Evolutionary conservation across 2,329 filamentous ascomycete species (phyloP).

Genomic region (Clarireedia homoeocarpa): DNA sequence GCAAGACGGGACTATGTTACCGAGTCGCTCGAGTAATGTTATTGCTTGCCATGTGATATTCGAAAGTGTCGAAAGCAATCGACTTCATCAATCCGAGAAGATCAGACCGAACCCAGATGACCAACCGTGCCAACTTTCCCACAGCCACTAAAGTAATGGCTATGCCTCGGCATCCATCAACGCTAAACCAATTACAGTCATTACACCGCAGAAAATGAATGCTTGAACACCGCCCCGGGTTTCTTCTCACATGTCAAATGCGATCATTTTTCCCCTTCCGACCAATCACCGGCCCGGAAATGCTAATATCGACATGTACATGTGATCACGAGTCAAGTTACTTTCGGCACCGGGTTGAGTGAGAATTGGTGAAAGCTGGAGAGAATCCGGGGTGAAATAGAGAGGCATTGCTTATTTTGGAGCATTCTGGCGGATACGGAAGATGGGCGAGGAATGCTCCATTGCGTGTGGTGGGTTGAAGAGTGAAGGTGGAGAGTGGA

Average conservation of each 20-base stretch:
- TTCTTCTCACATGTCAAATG: constrained; percentile 1
- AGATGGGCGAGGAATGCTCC: too few species aligned
- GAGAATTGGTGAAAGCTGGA: constrained; percentile 4
- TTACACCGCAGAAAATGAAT: neutral
- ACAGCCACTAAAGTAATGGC: too few species aligned
- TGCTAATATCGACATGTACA: neutral
- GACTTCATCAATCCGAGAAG: too few species aligned
- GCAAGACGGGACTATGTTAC: too few species aligned
- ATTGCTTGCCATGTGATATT: too few species aligned
- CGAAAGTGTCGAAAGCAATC: too few species aligned
- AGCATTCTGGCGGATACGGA: too few species aligned
- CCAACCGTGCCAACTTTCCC: too few species aligned
- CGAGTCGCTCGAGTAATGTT: too few species aligned
- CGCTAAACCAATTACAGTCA: too few species aligned
- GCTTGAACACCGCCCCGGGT: neutral
- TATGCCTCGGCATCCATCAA: neutral
- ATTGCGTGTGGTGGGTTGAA: neutral
- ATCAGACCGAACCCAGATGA: too few species aligned
- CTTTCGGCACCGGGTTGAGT: too few species aligned
- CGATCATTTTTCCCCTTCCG: neutral
- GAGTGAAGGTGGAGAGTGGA: neutral
- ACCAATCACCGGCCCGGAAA: neutral
- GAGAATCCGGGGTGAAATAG: constrained; percentile 3
- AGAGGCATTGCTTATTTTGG: neutral
- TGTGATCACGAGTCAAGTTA: neutral